Evolutionary conservation across 352 stramenopile genomes (phyloP).

Genomic region (Globisporangium splendens): DNA sequence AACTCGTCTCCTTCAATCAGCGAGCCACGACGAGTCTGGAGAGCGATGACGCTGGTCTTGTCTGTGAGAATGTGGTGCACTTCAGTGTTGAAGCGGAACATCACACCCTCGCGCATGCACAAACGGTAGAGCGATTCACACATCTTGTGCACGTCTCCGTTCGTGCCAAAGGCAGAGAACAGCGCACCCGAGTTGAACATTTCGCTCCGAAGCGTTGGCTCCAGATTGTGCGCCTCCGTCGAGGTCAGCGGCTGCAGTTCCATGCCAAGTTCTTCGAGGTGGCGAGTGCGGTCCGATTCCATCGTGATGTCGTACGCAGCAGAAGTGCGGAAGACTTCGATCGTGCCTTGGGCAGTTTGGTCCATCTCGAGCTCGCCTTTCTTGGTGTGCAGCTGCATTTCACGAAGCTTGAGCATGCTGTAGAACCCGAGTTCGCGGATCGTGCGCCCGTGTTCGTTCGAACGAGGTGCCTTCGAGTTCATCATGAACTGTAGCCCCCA

Average conservation of each 20-base stretch:
- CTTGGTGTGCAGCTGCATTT: conserved; percentile 71
- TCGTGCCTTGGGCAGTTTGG: conserved; percentile 77
- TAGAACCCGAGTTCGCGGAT: conserved; percentile 86
- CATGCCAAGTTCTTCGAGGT: conserved; percentile 77
- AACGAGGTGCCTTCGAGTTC: conserved; percentile 71
- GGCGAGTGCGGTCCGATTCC: conserved; percentile 64
- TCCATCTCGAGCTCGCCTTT: conserved; percentile 86
- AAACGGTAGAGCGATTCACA: conserved; percentile 77
- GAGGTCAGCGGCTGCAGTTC: conserved; percentile 63
- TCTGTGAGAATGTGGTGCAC: conserved; percentile 77
- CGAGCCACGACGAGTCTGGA: conserved; percentile 75
- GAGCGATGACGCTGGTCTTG: conserved; percentile 67
- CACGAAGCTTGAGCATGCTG: conserved; percentile 80
- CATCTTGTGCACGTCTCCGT: conserved; percentile 88
- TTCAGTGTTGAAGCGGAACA: conserved; percentile 88
- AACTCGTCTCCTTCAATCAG: conserved; percentile 88
- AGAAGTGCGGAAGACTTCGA: conserved; percentile 68
- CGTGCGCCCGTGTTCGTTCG: conserved; percentile 74
- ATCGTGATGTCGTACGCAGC: conserved; percentile 64
- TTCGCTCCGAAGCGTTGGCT: conserved; percentile 52
- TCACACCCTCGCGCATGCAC: conserved; percentile 79
- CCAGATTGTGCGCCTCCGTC: conserved; percentile 56
- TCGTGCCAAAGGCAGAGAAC: conserved; percentile 79
- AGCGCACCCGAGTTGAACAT: conserved; percentile 66
- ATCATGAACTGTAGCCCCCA: conserved; percentile 84